phyloP scores from a whole-genome alignment of 192 early-diverging fungal species.

The Blastocladiella britannica region DNA sequence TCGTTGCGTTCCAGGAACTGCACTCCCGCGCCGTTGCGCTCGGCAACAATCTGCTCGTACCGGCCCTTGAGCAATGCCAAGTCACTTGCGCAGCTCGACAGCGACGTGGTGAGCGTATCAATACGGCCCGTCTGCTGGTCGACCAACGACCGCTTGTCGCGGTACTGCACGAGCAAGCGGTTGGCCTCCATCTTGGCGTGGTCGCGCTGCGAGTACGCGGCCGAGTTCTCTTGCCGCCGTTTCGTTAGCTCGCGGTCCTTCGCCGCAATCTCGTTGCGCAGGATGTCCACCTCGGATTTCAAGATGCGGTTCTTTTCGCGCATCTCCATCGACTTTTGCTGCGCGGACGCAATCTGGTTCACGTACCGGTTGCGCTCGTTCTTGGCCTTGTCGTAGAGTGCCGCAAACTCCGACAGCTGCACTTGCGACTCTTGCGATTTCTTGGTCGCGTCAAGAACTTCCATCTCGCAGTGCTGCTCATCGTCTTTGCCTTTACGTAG shows the following conservation, averaged over 20 bases:
- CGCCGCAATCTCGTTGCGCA: constrained; percentile 29
- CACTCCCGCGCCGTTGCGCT: constrained; percentile 27
- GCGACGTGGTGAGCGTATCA: constrained; percentile 28
- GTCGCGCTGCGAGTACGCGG: constrained; percentile 29
- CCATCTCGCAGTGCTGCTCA: constrained; percentile 21
- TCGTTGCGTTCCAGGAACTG: constrained; percentile 38
- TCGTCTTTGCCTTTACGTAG: constrained; percentile 23
- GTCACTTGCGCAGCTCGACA: constrained; percentile 29
- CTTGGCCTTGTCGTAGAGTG: constrained; percentile 36
- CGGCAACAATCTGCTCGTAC: constrained; percentile 25
- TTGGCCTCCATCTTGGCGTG: constrained; percentile 38
- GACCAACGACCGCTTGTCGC: constrained; percentile 27
- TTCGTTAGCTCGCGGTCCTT: constrained; percentile 35
- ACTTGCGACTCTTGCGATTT: constrained; percentile 22
- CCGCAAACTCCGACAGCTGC: constrained; percentile 28
- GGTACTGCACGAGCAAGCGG: constrained; percentile 25
- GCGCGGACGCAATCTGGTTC: constrained; percentile 4
- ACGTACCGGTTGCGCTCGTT: constrained; percentile 45
- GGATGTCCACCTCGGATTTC: constrained; percentile 40
- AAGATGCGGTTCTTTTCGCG: constrained; percentile 41
- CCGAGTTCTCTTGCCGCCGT: constrained; percentile 28
- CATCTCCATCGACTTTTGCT: constrained; percentile 36
- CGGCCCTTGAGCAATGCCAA: constrained; percentile 21
- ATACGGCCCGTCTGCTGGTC: constrained; percentile 33
- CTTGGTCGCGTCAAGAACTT: constrained; percentile 25